phyloP scores from a whole-genome alignment of 179 eudicot species.

The Beta lomatogona region DNA sequence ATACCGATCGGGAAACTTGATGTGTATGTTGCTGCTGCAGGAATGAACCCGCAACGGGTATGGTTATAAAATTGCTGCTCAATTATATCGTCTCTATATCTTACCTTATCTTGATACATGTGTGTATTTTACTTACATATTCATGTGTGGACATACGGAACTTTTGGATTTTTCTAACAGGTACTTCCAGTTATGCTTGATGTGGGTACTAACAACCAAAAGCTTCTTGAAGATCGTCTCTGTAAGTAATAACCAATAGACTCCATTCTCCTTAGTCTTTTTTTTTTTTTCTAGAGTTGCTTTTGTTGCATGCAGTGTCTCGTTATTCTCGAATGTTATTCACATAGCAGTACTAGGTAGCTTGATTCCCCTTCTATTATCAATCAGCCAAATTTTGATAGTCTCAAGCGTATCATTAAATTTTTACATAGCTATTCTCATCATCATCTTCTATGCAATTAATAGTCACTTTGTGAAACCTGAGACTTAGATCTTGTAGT shows the following conservation, averaged over 20 bases:
- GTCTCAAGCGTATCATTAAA: neutral
- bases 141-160: neutral
- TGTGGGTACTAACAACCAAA: constrained; percentile 95
- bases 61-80: constrained; percentile 28
- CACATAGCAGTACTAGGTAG: neutral
- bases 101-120: neutral
- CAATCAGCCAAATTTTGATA: neutral
- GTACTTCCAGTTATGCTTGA: constrained; percentile 98
- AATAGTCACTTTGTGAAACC: constrained; percentile 17
- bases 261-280: neutral
- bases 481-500: neutral
- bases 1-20: constrained; percentile 98
- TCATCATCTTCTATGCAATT: neutral
- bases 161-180: constrained; percentile 37
- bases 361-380: neutral
- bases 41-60: constrained; percentile 93
- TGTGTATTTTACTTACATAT: neutral
- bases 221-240: constrained; percentile 82
- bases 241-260: constrained; percentile 53
- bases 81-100: neutral
- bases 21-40: constrained; percentile 99
- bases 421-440: neutral
- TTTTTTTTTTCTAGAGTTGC: neutral
- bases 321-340: constrained; percentile 9
- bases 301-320: constrained; percentile 11